Base-by-base conservation (phyloP, 345 rosid species). In the Adansonia digitata region DNA sequence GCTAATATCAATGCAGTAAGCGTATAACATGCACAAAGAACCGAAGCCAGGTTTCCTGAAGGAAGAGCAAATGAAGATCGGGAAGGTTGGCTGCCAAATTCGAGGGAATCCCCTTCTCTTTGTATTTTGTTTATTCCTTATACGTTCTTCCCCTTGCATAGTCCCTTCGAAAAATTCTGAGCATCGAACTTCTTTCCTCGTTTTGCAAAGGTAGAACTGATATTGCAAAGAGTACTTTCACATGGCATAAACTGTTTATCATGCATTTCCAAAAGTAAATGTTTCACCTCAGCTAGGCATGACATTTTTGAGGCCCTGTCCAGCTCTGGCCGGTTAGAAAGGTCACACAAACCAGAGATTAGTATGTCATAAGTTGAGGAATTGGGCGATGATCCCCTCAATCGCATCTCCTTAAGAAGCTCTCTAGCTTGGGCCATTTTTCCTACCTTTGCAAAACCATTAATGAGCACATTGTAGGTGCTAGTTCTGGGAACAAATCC, bases 371-470 rank as follows among this genome's bases (percentile, higher is more conserved):
- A 92, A 35, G 97, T 92, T 27, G 89, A 89, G 77, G 89, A 73
- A 82, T 88, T 90, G 39, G 93, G 90, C n/a, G 61, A 60, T 20
- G 83, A 85, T 65, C 88, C 86, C 80, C 91, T 90, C 72, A 71
- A 69, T 69, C 78, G 80, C 98, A 94, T 94, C 84, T 90, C 97
- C 72, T 87, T 85, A 82, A 88, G 67, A 71, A 91, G 87, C 81
- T 90, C 94, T 77, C 89, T 84, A 34, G 95, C 94, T 81, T 91
- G 94, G 62, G 78, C 82, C 97, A 94, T 88, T 82, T 87, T 88
- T 75, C 94, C 92, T 56, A 42, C 84, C 80, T 82, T 87, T 46
- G 89, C 83, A 81, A 92, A 88, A 69, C 82, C 85, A 63, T 77
- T 77, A 63, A 94, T 91, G 24, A 92, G 92, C 72, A 89, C 86